Evolutionary conservation across 495 filamentous ascomycete species (phyloP), one percentile per base, ranked within the genome.

Genomic region (Daldinia concentrica): DNA sequence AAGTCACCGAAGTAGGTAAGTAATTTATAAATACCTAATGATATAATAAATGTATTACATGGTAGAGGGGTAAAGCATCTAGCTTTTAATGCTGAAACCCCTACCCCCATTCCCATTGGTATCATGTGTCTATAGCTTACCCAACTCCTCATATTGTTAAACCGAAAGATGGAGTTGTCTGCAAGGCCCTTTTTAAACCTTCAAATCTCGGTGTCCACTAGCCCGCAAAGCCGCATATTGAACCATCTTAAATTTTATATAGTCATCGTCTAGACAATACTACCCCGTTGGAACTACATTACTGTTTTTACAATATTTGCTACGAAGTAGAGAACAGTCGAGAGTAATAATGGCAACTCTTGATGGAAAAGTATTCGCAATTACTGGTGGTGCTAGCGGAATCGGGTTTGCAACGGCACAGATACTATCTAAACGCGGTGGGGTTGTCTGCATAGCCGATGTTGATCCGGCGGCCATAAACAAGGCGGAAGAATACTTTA

Each of bases 341-440:
- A 59, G 45, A 45, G 32, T 17, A 24, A 55, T 45, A 48, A 75
- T 64, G 52, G 22, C 76, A 62, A 72, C 68, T 6, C 67, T 80
- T n/a, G 61, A 71, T 7, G 79, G 76, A 54, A 86, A 83, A 78
- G 82, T 87, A 60, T 84, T 86, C 71, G 83, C 82, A 43, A 72
- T 89, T 32, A 89, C 87, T 26, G 87, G 87, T 50, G 85, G 82
- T 12, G 81, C 85, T 1, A 82, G 79, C 37, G 87, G 87, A 8
- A 89, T 89, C 55, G 87, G 86, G n/a, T 78, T 86, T 26, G 84
- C 85, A n/a, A 85, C 86, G 24, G 82, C 86, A 54, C 79, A 82
- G 34, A 82, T 84, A 34, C 76, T 88, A 17, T 80, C 83, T 51
- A 70, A 71, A 30, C 78, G 78, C 14, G 87, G 87, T 39, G 86